Conservation (phyloP, 2,329 filamentous ascomycete genomes). For the Sporothrix pallida region DNA sequence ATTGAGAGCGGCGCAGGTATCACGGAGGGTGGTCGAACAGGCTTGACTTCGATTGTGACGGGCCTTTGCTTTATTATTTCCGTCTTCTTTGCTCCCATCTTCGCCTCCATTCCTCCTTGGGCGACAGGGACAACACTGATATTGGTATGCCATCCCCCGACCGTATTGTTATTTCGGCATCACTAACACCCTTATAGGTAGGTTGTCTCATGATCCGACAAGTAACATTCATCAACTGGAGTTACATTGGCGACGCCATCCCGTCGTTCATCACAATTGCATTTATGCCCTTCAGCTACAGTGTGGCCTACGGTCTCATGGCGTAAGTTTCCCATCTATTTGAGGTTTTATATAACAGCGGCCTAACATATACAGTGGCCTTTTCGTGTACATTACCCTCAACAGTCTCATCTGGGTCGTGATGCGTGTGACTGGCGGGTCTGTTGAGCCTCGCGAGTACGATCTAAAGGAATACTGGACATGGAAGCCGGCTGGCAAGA, state of each 20-base stretch:
- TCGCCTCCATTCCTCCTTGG: constrained; percentile 79
- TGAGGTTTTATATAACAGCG: not conserved
- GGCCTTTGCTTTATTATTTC: constrained; percentile 74
- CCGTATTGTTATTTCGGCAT: constrained; percentile 35
- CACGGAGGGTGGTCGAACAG: constrained; percentile 74
- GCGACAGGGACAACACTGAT: constrained; percentile 76
- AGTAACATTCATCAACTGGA: constrained; percentile 76
- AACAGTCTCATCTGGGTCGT: constrained; percentile 55
- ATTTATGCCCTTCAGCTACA: constrained; percentile 80
- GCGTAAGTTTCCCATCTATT: constrained; percentile 56
- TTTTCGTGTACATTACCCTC: constrained; percentile 61
- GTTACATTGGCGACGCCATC: constrained; percentile 74
- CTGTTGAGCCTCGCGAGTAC: constrained; percentile 57
- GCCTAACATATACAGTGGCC: constrained; percentile 47
- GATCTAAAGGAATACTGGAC: constrained; percentile 63
- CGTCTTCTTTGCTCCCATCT: constrained; percentile 77
- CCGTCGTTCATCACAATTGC: constrained; percentile 77
- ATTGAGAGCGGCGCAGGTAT: constrained; percentile 79
- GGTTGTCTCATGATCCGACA: constrained; percentile 80
- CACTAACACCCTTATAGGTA: constrained; percentile 52
- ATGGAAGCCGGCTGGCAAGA: constrained; percentile 55
- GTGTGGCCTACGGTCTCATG: constrained; percentile 77
- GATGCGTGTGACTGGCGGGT: constrained; percentile 51
- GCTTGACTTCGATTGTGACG: constrained; percentile 71
- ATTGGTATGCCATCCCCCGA: constrained; percentile 52